Base-by-base conservation (phyloP, 306 rosid species). In the Ormosia semicastrata region DNA sequence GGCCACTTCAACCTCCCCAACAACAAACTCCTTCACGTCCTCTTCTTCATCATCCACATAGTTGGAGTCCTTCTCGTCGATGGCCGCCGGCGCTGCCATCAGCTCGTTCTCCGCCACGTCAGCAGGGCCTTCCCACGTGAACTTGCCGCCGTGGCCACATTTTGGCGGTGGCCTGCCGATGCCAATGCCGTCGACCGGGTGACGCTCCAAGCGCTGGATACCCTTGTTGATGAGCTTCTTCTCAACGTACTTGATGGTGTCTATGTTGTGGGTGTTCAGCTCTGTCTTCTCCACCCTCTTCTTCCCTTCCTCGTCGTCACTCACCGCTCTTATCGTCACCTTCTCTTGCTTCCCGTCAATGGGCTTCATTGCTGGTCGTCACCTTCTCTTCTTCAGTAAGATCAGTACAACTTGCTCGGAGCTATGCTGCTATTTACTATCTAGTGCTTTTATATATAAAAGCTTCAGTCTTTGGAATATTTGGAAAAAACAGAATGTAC, bases 41-140 rank as follows among this genome's bases (percentile, higher is more conserved):
- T 73, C 94, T 46, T 47, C 68, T n/a, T 81, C 93, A 5, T 91
- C 94, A 29, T 91, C 97, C 5, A 87, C 92, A 5, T 90, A 95
- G 73, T 91, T 95, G 2, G 98, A 98, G 44, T 95, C 98, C 32
- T 85, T 54, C 81, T 95, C 82, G 43, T 95, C 97, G 0, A 95
- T 86, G 0, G 98, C 98, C 6, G 91, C 59, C 17, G 97, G 97
- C 2, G 70, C 89, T 17, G 89, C 87, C 29, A 58, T 76, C 30
- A 87, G 18, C 70, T 88, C 84, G 72, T 13, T 79, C 65, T 90
- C 89, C 0, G 33, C 88, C 73, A 76, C 1, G 36, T 71, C 88
- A 2, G 15, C 78, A 1, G 98, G 98, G 2, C 98, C 98, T 30
- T 91, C 95, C 98, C 98, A 93, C 0, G 97, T 95, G 87, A 71